These are phyloP conservation scores for Candida oleophila DNA, from an alignment of 805 yeast species.

Conservation along the genomic window DNA sequence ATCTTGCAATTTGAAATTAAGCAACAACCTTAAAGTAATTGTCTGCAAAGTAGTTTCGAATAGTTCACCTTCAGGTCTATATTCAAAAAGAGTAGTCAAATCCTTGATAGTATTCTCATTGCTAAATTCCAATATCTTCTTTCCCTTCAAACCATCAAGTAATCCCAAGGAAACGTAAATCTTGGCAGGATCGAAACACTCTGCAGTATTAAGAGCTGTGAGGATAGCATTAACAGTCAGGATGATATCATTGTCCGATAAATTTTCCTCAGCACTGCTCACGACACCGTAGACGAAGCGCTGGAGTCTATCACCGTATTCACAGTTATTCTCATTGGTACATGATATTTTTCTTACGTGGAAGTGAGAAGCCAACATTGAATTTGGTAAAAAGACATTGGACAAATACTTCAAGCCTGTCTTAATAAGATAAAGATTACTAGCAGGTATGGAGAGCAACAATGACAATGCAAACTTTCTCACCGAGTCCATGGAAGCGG, in stretches of 20 bases:
- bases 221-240: slow-evolving; percentile 32
- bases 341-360: slow-evolving; percentile 32
- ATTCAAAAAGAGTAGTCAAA: slow-evolving; percentile 27
- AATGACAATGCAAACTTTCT: slow-evolving; percentile 59
- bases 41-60: slow-evolving; percentile 52
- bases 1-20: slow-evolving; percentile 30
- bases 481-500: slow-evolving; percentile 75
- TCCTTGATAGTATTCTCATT: slow-evolving; percentile 18
- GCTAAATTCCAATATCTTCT: slow-evolving; percentile 23
- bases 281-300: slow-evolving; percentile 44
- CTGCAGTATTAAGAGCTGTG: slow-evolving; percentile 45
- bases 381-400: slow-evolving; percentile 53
- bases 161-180: slow-evolving; percentile 60
- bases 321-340: slow-evolving; percentile 42
- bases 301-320: slow-evolving; percentile 54
- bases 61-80: slow-evolving; percentile 50
- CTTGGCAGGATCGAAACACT: slow-evolving; percentile 69
- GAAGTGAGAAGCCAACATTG: slow-evolving; percentile 65
- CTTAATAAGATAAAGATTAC: slow-evolving; percentile 38
- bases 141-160: slow-evolving; percentile 45
- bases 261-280: slow-evolving; percentile 11
- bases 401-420: slow-evolving; percentile 44
- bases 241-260: slow-evolving; percentile 22
- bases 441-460: slow-evolving; percentile 49
- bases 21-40: slow-evolving; percentile 45